Evolutionary conservation across 345 rosid species (phyloP).

Genomic region (Anastatica hierochuntica): DNA sequence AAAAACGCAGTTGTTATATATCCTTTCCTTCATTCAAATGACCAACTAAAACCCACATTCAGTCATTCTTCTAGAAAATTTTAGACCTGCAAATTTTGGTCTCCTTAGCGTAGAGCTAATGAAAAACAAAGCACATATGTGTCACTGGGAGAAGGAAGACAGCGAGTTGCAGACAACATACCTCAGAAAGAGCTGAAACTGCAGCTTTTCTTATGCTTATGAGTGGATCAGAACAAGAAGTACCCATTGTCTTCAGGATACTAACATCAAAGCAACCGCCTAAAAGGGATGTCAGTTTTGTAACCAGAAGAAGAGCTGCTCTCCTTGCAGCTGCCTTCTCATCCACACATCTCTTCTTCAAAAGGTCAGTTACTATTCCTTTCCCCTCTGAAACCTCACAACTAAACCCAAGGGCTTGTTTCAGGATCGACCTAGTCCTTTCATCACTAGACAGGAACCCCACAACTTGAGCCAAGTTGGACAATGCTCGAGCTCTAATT

Average conservation of each 20-base stretch:
- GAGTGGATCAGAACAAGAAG: constrained; percentile 91
- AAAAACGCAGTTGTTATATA: not conserved
- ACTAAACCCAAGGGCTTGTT: constrained; percentile 40
- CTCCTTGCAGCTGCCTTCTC: constrained; percentile 82
- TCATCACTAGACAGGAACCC: constrained; percentile 47
- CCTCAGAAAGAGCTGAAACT: constrained; percentile 82
- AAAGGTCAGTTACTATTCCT: constrained; percentile 36
- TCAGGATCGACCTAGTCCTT: constrained; percentile 35
- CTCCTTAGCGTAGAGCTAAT: not conserved
- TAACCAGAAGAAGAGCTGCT: constrained; percentile 66
- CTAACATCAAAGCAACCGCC: constrained; percentile 55
- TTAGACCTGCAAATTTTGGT: not conserved
- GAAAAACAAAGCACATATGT: constrained; percentile 1
- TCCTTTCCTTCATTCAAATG: not conserved
- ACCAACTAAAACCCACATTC: not conserved
- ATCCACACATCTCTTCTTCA: constrained; percentile 68
- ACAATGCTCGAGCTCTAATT: constrained; percentile 74
- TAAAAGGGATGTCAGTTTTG: constrained; percentile 54
- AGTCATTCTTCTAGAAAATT: constrained; percentile 3
- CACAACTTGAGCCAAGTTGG: constrained; percentile 68
- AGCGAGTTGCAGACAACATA: constrained; percentile 23
- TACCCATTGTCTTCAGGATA: constrained; percentile 65
- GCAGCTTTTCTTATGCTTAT: constrained; percentile 92
- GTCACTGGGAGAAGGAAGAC: not conserved
- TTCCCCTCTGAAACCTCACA: constrained; percentile 27